A percentile compares a stretch with the other conserved stretches of the same genome.
phyloP scores from a whole-genome alignment of 495 filamentous ascomycete species.

The Aspergillus nidulans region DNA sequence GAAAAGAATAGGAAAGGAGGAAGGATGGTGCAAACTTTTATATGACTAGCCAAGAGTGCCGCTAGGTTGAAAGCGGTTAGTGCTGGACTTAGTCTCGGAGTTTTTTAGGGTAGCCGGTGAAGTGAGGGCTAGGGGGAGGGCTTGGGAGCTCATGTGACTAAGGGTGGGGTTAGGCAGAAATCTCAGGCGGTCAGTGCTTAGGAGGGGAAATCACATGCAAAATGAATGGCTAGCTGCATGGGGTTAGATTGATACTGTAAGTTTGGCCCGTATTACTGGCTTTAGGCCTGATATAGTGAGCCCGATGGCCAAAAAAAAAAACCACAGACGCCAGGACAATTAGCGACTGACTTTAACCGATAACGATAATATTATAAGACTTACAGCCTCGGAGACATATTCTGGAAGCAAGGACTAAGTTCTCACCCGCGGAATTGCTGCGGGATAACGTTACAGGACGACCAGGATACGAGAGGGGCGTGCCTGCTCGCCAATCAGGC shows the following conservation, averaged over 20 bases:
- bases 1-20: constrained; percentile 22
- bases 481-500: constrained; percentile 31
- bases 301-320: neutral
- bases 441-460: neutral
- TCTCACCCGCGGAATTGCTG: neutral
- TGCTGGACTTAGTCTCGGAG: too few species aligned
- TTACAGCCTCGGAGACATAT: neutral
- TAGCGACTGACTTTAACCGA: neutral
- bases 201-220: neutral
- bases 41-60: constrained; percentile 16
- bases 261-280: neutral
- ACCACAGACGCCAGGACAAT: neutral
- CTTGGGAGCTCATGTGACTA: neutral
- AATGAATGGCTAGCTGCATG: neutral
- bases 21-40: constrained; percentile 16
- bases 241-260: neutral
- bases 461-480: constrained; percentile 10
- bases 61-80: constrained; percentile 27
- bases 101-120: constrained; percentile 9
- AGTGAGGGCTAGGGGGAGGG: neutral
- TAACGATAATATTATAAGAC: neutral
- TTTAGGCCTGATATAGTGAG: neutral
- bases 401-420: neutral
- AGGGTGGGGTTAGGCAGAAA: neutral
- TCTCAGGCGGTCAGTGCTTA: neutral